Conservation (phyloP, 768 basidiomycete species). For the Xerocomellus dryophilus region DNA sequence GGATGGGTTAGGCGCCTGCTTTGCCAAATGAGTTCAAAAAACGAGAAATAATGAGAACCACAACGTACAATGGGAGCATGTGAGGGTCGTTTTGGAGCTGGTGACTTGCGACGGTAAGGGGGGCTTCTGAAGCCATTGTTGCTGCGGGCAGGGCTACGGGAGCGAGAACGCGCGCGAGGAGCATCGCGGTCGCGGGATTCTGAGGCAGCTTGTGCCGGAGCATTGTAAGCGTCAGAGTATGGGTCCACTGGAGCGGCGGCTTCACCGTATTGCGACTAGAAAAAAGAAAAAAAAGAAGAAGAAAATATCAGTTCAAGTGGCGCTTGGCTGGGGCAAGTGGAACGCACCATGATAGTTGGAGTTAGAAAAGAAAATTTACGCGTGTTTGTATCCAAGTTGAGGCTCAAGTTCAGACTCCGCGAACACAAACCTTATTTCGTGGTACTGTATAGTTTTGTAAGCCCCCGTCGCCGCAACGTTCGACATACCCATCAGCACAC, state of each 20-base stretch:
- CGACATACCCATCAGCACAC: constrained; percentile 49
- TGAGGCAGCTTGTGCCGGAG: constrained; percentile 48
- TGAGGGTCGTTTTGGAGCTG: constrained; percentile 58
- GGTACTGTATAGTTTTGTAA: constrained; percentile 66
- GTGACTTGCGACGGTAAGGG: constrained; percentile 53
- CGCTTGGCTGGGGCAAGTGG: constrained; percentile 5
- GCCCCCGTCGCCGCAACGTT: constrained; percentile 39
- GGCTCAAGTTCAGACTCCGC: constrained; percentile 30
- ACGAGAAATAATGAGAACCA: not conserved
- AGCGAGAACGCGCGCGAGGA: constrained; percentile 68
- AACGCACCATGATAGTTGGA: constrained; percentile 68
- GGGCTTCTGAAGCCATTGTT: constrained; percentile 60
- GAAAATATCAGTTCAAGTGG: not conserved
- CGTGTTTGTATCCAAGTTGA: constrained; percentile 39
- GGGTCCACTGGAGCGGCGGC: constrained; percentile 64
- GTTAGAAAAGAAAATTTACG: constrained; percentile 43
- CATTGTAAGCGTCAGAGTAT: constrained; percentile 79
- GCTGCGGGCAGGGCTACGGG: constrained; percentile 60
- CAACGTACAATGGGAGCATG: constrained; percentile 72
- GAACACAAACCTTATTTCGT: constrained; percentile 35
- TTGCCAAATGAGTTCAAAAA: constrained; percentile 35
- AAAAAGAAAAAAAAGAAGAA: not conserved
- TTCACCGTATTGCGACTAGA: constrained; percentile 61
- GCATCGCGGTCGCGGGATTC: constrained; percentile 54
- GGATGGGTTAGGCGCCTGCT: constrained; percentile 84